Base-by-base conservation (phyloP, 1,284 basidiomycete species). In the Schizopora paradoxa region DNA sequence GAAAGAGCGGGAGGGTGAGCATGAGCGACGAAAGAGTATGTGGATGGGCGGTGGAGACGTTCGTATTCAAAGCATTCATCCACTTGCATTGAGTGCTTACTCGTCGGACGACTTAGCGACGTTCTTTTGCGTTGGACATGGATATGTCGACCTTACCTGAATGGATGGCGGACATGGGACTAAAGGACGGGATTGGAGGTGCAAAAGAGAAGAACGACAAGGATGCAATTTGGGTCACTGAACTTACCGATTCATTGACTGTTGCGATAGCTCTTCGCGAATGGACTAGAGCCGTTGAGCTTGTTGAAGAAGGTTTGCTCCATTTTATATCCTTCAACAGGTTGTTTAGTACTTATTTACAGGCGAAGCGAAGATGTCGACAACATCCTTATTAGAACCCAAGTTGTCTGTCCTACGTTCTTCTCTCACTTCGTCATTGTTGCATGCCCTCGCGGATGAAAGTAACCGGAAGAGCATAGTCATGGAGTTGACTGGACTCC, bases 1-100 rank as follows among this genome's bases (percentile, higher is more conserved):
- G 45, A 96, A 92, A 63, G 91, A 96, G 58, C 85, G 87, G 43
- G 91, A 93, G 63, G 88, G 87, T 26, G 90, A 94, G 63, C 88
- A 93, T 60, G 89, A 92, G 59, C 72, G 88, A 47, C 73, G 91
- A 33, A 87, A 88, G 66, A 91, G 79, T 54, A 65, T 90, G 61
- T 92, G 86, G 85, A 64, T 72, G 19, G 62, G 60, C n/a, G 73
- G 72, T 10, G 68, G 63, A 39, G 79, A 82, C 55, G 82, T 82
- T 58, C 58, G 79, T 7, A 65, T 2, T 50, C 39, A 34, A 35
- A 28, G 4, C 21, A 28, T 43, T 5, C 5, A 31, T 27, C 32
- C 11, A 18, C 25, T n/a, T 26, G 21, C 28, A 10, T 18, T 19
- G 27, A 31, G 36, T 2, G 2, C 25, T 33, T 43, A n/a, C 8